Evolutionary conservation across 2,329 filamentous ascomycete species (phyloP), one percentile per base, ranked within the genome.

Genomic region (Nannizziopsis barbatae): DNA sequence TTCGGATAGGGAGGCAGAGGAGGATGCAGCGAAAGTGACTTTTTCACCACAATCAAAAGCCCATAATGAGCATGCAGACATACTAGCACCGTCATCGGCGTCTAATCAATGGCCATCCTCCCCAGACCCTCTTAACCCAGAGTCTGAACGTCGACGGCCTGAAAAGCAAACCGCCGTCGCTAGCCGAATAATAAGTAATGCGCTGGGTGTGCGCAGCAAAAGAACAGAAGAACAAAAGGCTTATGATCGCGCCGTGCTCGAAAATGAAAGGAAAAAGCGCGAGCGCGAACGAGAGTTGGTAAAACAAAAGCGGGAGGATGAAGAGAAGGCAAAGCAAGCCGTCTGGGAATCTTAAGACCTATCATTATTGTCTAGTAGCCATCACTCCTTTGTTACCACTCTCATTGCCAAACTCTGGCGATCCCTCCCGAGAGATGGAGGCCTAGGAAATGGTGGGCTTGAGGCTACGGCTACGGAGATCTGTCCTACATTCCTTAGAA

Each of bases 111-210:
- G 31, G 39, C 22, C 22, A 7, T 17, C 31, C 8, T 38, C 39
- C 17, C n/a, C 38, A 9, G n/a, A 12, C 38, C 17, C 17, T 14
- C 39, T 10, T 8, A 38, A 20, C 12, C 27, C 11, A 8, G 46
- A 38, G 2, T 11, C 12, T n/a, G 18, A 38, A 11, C 40, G 60
- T 11, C 51, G 46, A 49, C 71, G 85, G 35, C 90, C 88, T 0
- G 89, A 95, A 68, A 98, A 95, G 73, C 93, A 89, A 53, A 93
- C 93, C 52, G 86, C 88, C 0, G 87, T 94, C 35, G 92, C 92
- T 4, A 79, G 84, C 53, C 75, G 92, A 51, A 75, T 98, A 77
- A 96, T 98, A 63, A 88, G 87, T 0, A 85, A 84, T 2, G 88
- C 86, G 0, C 70, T 96, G 55, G 92, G 92, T 0, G 77, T 95